A percentile compares a stretch with the other conserved stretches of the same genome.
Evolutionary conservation across 2,329 filamentous ascomycete genomes (phyloP).

Genomic region (Sordariomycetes sp.): DNA sequence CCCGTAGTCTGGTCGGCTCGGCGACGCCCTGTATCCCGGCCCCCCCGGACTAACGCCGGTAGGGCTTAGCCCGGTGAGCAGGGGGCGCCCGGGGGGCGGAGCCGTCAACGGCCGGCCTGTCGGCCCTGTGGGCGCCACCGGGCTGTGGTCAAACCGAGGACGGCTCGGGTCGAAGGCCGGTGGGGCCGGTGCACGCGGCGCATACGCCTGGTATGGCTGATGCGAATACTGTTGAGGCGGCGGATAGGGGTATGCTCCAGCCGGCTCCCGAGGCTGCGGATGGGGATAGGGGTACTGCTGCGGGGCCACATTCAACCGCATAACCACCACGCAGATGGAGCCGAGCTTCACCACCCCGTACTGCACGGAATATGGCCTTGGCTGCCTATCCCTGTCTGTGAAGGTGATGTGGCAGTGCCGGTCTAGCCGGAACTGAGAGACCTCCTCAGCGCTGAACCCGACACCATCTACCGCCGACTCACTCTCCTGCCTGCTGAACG

Average conservation of each 20-base stretch:
- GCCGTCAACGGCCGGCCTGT: conserved; percentile 12
- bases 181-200: conserved; percentile 30
- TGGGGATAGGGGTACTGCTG: conserved; percentile 31
- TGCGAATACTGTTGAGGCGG: conserved; percentile 15
- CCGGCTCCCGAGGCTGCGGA: conserved; percentile 24
- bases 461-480: conserved; percentile 40
- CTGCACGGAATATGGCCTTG: conserved; percentile 33
- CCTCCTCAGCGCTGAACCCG: conserved; percentile 37
- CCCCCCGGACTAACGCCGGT: conserved; percentile 24
- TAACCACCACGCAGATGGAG: conserved; percentile 48
- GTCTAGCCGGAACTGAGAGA: conserved; percentile 36
- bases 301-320: conserved; percentile 25
- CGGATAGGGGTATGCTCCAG: conserved; percentile 24
- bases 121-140: conserved; percentile 7
- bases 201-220: conserved; percentile 16
- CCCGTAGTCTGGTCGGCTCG: conserved; percentile 28
- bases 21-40: conserved; percentile 31
- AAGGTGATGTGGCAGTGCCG: conserved; percentile 44
- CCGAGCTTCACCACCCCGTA: conserved; percentile 46
- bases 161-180: conserved; percentile 32
- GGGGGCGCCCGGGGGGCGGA: conserved; percentile 14
- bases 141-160: conserved; percentile 22
- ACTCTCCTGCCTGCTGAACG: conserved; percentile 40
- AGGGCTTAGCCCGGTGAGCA: conserved; percentile 23
- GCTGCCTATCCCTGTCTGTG: conserved; percentile 34